These are phyloP conservation scores for Paecilomyces dactylethromorphus DNA, from an alignment of 2,329 filamentous ascomycete genomes.

Conservation along the genomic window DNA sequence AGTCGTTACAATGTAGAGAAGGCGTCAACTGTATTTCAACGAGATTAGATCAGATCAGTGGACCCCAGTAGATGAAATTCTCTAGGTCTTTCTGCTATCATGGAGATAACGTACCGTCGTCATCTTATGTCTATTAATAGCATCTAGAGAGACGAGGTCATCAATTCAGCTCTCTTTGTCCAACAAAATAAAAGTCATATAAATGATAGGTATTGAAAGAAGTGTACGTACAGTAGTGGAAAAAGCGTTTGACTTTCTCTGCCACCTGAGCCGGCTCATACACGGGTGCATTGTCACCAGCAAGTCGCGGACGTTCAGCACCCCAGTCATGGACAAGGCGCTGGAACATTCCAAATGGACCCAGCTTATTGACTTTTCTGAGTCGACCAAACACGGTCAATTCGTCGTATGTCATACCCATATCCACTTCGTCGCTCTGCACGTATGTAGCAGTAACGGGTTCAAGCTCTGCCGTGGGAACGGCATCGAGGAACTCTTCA, in stretches of 20 bases:
- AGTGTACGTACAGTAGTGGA: conserved; percentile 8
- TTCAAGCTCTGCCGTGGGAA: conserved; percentile 56
- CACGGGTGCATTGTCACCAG: conserved; percentile 25
- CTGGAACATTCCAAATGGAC: conserved; percentile 47
- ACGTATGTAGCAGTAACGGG: conserved; percentile 51
- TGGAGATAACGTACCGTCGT: conserved; percentile 1
- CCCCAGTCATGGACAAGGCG: conserved; percentile 45
- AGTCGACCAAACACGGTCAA: conserved; percentile 40
- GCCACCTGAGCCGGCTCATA: conserved; percentile 7
- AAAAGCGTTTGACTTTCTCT: conserved; percentile 37
- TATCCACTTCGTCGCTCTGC: conserved; percentile 45
- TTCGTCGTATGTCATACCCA: conserved; percentile 46
- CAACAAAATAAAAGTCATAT: not conserved
- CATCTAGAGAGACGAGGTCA: not conserved
- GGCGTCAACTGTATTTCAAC: conserved; percentile 2
- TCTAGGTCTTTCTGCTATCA: not conserved
- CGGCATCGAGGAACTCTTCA: conserved; percentile 55
- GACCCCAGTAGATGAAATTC: not conserved
- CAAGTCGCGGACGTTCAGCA: conserved; percentile 3
- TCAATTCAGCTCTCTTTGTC: not conserved
- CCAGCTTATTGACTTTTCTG: conserved; percentile 38
- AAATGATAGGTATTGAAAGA: too few relatives aligned
- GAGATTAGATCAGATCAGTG: not conserved
- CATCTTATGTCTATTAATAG: conserved; percentile 9
- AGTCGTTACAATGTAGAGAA: conserved; percentile 19